Percentiles rank a stretch among this genome's conserved stretches.
phyloP scores from a whole-genome alignment of 2,329 filamentous ascomycete genomes.

The Epichloe amarillans region DNA sequence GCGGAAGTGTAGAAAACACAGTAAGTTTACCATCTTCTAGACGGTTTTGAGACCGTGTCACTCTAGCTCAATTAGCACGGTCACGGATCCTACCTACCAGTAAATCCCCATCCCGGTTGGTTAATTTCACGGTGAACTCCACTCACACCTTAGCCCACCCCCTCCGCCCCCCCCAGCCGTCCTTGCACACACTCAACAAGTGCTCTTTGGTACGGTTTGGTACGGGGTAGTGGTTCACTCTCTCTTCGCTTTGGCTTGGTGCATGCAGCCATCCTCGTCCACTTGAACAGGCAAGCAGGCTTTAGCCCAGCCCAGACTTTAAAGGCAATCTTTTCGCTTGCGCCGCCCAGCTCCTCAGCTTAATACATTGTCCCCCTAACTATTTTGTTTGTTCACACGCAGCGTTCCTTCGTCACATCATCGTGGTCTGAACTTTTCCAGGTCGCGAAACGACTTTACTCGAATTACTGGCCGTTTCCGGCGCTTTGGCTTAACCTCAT shows the following conservation, averaged over 20 bases:
- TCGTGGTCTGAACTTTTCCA: background rate
- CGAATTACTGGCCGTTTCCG: slow-evolving; percentile 5
- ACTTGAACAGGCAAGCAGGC: slow-evolving; percentile 9
- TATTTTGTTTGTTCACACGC: slow-evolving; percentile 4
- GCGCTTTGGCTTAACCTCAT: slow-evolving; percentile 5
- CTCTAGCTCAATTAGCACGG: background rate
- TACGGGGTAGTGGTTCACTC: background rate
- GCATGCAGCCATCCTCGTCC: slow-evolving; percentile 14
- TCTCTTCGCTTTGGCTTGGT: background rate
- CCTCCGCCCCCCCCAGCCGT: slow-evolving; percentile 8
- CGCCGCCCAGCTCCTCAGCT: slow-evolving; percentile 33
- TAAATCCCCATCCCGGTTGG: slow-evolving; percentile 16
- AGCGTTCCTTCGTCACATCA: slow-evolving; percentile 7
- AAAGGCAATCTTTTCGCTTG: slow-evolving; percentile 40
- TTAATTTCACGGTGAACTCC: slow-evolving; percentile 30
- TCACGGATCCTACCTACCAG: slow-evolving; percentile 16
- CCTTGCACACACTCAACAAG: background rate
- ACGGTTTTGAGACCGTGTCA: slow-evolving; percentile 2
- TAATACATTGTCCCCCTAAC: slow-evolving; percentile 23
- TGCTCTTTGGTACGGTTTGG: background rate
- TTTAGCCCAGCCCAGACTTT: slow-evolving; percentile 10
- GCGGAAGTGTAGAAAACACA: background rate
- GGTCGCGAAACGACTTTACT: slow-evolving; percentile 4
- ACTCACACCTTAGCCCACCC: slow-evolving; percentile 25
- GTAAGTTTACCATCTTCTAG: accelerated